A percentile compares a stretch with the other conserved stretches of the same genome.
Conservation (phyloP, 169 alveolate species). For the Eimeria necatrix region DNA sequence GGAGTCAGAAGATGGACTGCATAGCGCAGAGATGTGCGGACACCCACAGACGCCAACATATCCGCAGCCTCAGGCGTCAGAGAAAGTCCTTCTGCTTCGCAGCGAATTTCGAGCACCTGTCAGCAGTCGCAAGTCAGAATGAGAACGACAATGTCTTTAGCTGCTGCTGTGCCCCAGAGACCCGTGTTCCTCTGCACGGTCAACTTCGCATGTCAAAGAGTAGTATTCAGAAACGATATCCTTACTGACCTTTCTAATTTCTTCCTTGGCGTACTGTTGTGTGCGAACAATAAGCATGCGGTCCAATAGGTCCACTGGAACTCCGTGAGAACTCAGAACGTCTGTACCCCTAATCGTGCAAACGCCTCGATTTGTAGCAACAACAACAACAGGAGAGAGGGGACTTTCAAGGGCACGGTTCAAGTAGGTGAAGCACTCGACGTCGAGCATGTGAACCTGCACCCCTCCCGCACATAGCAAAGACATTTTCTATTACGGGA, state of each 20-base stretch:
- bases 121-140: slow-evolving; percentile 76
- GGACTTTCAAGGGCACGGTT: slow-evolving; percentile 99
- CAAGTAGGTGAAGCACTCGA: slow-evolving; percentile 99
- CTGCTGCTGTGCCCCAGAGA: no score
- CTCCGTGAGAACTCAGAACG: slow-evolving; percentile 98
- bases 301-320: slow-evolving; percentile 99
- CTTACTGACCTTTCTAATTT: slow-evolving; percentile 85
- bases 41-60: slow-evolving; percentile 97
- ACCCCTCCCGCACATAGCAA: background rate
- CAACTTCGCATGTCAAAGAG: no score
- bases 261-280: slow-evolving; percentile 97
- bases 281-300: slow-evolving; percentile 98
- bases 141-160: no score
- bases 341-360: slow-evolving; percentile 97
- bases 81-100: slow-evolving; percentile 97
- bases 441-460: slow-evolving; percentile 98
- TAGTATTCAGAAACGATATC: no score
- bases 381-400: slow-evolving; percentile 98
- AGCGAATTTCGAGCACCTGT: slow-evolving; percentile 97
- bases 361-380: slow-evolving; percentile 99
- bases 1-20: slow-evolving; percentile 98
- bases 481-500: no score
- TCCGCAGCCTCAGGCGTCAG: slow-evolving; percentile 95
- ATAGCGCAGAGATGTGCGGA: slow-evolving; percentile 97
- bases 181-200: no score